Evolutionary conservation across 1,139 yeast species (phyloP).

Genomic region (Kodamaea derodonti): DNA sequence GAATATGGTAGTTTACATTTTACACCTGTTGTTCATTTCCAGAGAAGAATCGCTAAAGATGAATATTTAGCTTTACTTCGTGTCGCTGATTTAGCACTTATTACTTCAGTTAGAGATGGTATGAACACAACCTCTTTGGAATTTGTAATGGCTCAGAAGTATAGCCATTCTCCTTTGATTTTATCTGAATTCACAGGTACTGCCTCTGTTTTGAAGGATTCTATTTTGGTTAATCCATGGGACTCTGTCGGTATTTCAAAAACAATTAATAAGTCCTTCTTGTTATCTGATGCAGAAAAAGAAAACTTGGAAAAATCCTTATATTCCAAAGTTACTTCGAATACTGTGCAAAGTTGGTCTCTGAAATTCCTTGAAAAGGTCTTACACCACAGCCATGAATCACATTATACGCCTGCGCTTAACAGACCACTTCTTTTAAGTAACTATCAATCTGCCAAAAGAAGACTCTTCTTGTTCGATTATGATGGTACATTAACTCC

Average conservation of each 20-base stretch:
- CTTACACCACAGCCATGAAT: slow-evolving; percentile 45
- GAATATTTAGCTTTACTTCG: slow-evolving; percentile 86
- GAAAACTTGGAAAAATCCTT: slow-evolving; percentile 45
- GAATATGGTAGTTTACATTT: slow-evolving; percentile 76
- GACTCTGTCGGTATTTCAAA: slow-evolving; percentile 91
- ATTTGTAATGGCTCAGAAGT: slow-evolving; percentile 82
- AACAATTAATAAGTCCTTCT: slow-evolving; percentile 67
- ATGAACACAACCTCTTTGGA: slow-evolving; percentile 95
- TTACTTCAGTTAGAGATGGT: slow-evolving; percentile 91
- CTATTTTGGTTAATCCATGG: slow-evolving; percentile 93
- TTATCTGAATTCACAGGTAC: slow-evolving; percentile 94
- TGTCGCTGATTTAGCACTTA: slow-evolving; percentile 85
- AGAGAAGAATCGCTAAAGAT: slow-evolving; percentile 80
- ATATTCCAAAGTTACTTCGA: slow-evolving; percentile 60
- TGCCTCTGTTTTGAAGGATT: slow-evolving; percentile 72
- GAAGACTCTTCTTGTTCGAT: slow-evolving; percentile 84
- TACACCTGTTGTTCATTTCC: slow-evolving; percentile 87
- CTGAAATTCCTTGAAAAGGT: slow-evolving; percentile 55
- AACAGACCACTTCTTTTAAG: slow-evolving; percentile 65
- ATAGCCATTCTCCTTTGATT: slow-evolving; percentile 69
- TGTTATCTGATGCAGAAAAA: slow-evolving; percentile 43
- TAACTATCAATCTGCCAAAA: slow-evolving; percentile 55
- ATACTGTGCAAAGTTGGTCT: slow-evolving; percentile 83
- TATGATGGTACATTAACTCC: slow-evolving; percentile 98
- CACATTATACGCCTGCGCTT: slow-evolving; percentile 77